phyloP scores from a whole-genome alignment of 768 basidiomycete genomes.

The Cubamyces sp. region DNA sequence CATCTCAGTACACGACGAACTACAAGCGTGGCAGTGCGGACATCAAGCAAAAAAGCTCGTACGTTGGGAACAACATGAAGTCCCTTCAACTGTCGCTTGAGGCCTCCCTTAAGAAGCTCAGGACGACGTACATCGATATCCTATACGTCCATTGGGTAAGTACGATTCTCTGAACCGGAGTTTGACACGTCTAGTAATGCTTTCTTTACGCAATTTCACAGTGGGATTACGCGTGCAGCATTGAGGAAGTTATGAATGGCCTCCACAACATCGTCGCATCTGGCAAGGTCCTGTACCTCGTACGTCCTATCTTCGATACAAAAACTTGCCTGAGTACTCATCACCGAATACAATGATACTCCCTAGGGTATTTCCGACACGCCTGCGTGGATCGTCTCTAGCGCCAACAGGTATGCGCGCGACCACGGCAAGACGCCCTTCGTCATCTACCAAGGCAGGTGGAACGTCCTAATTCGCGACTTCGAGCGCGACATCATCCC shows the following conservation, averaged over 20 bases:
- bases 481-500: slow-evolving; percentile 49
- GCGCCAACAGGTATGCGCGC: slow-evolving; percentile 44
- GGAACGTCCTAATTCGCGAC: slow-evolving; percentile 40
- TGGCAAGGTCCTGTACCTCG: slow-evolving; percentile 49
- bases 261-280: slow-evolving; percentile 45
- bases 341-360: neutral
- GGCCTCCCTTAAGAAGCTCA: slow-evolving; percentile 51
- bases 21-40: slow-evolving; percentile 28
- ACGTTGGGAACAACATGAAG: slow-evolving; percentile 46
- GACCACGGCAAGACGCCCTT: slow-evolving; percentile 46
- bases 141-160: slow-evolving; percentile 51
- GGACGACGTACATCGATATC: slow-evolving; percentile 63
- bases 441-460: slow-evolving; percentile 46
- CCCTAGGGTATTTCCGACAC: slow-evolving; percentile 35
- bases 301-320: too few relatives aligned
- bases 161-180: too few relatives aligned
- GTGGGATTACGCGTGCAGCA: slow-evolving; percentile 41
- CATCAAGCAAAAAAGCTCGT: slow-evolving; percentile 42
- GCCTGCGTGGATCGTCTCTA: slow-evolving; percentile 43
- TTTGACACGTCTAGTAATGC: neutral
- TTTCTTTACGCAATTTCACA: slow-evolving; percentile 11
- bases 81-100: slow-evolving; percentile 38
- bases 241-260: slow-evolving; percentile 45
- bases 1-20: slow-evolving; percentile 34
- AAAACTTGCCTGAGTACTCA: too few relatives aligned